Conservation (phyloP, 148 eudicot species). For the Heliamphora exappendiculata region DNA sequence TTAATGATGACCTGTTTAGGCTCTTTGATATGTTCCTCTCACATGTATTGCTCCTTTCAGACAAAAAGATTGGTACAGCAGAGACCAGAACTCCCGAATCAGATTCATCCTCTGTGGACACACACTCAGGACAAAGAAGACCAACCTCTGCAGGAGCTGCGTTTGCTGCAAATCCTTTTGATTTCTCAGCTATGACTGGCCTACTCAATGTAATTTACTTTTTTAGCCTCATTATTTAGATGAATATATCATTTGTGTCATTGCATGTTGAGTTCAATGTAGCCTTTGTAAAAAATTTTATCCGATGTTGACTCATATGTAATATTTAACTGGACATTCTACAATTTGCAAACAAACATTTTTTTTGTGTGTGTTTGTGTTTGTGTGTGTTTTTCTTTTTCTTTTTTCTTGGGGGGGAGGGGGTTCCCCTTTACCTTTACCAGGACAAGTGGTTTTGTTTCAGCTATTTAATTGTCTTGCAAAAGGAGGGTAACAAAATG, state of each 20-base stretch:
- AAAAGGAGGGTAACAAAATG: too few species aligned
- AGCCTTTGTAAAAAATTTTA: neutral
- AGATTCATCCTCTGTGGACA: constrained; percentile 40
- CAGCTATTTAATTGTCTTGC: too few species aligned
- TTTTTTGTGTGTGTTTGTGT: neutral
- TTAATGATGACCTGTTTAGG: neutral
- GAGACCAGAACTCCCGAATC: constrained; percentile 27
- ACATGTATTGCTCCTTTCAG: constrained; percentile 14
- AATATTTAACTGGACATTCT: neutral
- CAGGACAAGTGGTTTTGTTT: too few species aligned
- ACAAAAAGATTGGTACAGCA: constrained; percentile 30
- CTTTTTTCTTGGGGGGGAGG: too few species aligned
- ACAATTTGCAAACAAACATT: neutral
- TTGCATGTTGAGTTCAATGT: neutral
- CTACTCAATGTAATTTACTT: constrained; percentile 64
- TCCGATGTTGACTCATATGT: neutral
- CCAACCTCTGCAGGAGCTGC: constrained; percentile 44
- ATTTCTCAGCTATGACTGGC: constrained; percentile 90
- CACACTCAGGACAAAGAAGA: constrained; percentile 36
- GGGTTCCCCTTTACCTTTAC: too few species aligned
- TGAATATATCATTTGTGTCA: neutral
- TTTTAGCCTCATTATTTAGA: too few species aligned
- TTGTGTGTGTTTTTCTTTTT: neutral
- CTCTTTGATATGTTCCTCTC: constrained; percentile 4
- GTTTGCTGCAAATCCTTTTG: constrained; percentile 67